These are phyloP conservation scores for Pseudogymnoascus destructans DNA, from an alignment of 2,329 filamentous ascomycete genomes.

Conservation along the genomic window DNA sequence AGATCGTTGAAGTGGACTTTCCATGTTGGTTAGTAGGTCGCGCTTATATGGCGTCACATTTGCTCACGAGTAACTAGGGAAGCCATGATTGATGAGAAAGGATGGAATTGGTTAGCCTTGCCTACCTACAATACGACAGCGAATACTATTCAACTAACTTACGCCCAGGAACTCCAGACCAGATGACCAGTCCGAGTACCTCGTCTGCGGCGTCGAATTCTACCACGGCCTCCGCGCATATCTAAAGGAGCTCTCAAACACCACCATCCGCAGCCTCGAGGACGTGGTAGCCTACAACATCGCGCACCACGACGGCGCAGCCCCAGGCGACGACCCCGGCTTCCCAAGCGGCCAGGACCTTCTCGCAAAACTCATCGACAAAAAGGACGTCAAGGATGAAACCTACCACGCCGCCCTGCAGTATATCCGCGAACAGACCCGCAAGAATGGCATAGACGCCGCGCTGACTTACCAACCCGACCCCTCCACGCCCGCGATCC, in stretches of 20 bases:
- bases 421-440: background rate
- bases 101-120: background rate
- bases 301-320: background rate
- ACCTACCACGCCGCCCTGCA: background rate
- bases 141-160: background rate
- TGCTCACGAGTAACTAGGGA: background rate
- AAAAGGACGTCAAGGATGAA: background rate
- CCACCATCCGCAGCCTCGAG: background rate
- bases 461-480: background rate
- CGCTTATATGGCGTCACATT: background rate
- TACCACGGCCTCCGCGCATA: slow-evolving; percentile 8
- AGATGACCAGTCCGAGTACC: slow-evolving; percentile 1
- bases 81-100: background rate
- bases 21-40: background rate
- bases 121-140: background rate
- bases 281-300: slow-evolving; percentile 5
- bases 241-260: background rate
- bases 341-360: slow-evolving; percentile 14
- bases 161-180: background rate
- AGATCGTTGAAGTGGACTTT: slow-evolving; percentile 9
- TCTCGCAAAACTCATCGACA: slow-evolving; percentile 9
- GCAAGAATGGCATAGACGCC: slow-evolving; percentile 5
- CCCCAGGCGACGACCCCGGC: slow-evolving; percentile 11
- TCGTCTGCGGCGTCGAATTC: slow-evolving; percentile 9
- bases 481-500: background rate